Evolutionary conservation across 306 rosid species (phyloP), one percentile per base, ranked within the genome.

Genomic region (Vicia sativa): DNA sequence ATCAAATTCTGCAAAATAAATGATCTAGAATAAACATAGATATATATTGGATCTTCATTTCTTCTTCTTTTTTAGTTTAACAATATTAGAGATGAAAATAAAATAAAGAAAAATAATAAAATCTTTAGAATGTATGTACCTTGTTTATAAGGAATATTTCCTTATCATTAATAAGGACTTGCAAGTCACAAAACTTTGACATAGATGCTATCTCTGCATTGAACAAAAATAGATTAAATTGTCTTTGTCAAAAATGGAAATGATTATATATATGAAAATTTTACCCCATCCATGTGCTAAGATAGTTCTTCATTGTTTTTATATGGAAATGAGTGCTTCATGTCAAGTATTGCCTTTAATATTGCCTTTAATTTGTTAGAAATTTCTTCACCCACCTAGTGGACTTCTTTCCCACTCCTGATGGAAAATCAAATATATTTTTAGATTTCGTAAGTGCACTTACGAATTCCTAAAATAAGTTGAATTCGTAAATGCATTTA

Each of bases 71-170:
- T 18, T 46, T 26, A 46, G 58, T 70, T 49, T 41, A 50, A 18
- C 29, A 38, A 23, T 31, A 38, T 48, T 26, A 21, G 54, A 48
- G 37, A 15, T 14, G 1, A 55, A 41, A 45, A 37, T 15, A 9
- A 77, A 50, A n/a, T 0, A 56, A 37, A 35, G 2, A 29, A 39
- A 3, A 56, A 14, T 31, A 34, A 5, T 23, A 53, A 68, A 38
- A 18, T 49, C 3, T 21, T 5, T 6, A 12, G 6, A 35, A 15
- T 86, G 11, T 53, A 11, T 34, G 7, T 53, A 86, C 91, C 89
- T 86, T 74, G 18, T 78, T 78, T 73, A 86, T 54, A 65, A 82
- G 57, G 79, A 88, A 86, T 52, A 63, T 82, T 15, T 86, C 85
- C 31, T 78, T 80, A n/a, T 84, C 83, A 74, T 88, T 82, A 12